A percentile compares a stretch with the other conserved stretches of the same genome.
These are phyloP conservation scores for Celoporthe dispersa DNA, from an alignment of 2,329 filamentous ascomycete genomes.

Conservation along the genomic window DNA sequence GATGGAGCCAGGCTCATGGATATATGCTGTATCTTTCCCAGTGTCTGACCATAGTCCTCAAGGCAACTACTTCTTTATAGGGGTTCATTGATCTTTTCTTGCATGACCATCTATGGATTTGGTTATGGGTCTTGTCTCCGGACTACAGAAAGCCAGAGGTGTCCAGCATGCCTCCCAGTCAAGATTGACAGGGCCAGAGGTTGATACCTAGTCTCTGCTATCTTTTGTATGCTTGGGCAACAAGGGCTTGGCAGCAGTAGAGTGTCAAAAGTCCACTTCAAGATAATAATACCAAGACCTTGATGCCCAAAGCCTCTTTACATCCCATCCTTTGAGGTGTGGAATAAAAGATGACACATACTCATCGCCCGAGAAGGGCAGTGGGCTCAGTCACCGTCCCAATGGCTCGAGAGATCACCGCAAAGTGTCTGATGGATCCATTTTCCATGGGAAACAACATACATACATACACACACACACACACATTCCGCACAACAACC, in stretches of 20 bases:
- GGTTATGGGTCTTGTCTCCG: not conserved
- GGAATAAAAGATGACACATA: not conserved
- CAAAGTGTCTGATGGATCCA: not conserved
- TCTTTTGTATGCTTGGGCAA: not conserved
- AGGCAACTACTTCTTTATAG: not conserved
- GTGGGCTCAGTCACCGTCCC: not conserved
- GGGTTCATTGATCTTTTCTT: not conserved
- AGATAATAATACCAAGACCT: not conserved
- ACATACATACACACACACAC: not conserved
- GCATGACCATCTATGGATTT: not conserved
- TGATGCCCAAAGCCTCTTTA: not conserved
- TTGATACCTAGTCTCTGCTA: not conserved
- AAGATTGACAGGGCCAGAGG: no score
- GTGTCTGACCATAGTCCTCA: not conserved
- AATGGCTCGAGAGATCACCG: not conserved
- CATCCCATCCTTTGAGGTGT: not conserved
- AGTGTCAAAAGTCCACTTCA: not conserved
- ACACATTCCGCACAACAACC: not conserved
- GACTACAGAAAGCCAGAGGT: slow-evolving; percentile 6
- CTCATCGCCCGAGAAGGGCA: not conserved
- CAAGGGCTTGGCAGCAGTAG: not conserved
- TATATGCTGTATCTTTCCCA: not conserved
- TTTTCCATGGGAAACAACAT: not conserved
- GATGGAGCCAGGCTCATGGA: not conserved
- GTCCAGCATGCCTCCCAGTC: not conserved